Evolutionary conservation across 2,329 filamentous ascomycete species (phyloP), one percentile per base, ranked within the genome.

Genomic region (Cladobotryum protrusum): DNA sequence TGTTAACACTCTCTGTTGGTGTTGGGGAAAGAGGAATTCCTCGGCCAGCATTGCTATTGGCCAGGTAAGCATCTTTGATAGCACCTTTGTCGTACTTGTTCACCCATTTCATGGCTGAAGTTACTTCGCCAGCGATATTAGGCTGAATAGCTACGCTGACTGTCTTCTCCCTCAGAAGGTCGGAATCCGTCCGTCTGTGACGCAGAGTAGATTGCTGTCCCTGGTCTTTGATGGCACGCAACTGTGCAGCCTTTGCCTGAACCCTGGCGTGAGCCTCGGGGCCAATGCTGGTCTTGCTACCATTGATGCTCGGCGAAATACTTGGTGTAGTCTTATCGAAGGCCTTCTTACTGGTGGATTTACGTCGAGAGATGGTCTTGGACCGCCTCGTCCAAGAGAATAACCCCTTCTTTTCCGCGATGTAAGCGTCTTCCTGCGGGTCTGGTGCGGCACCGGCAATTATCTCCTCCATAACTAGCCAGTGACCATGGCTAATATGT

Each of bases 391-490:
- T 91, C 72, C 87, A 95, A 64, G 88, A 89, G 68, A 96, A 96
- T 59, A 93, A 88, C 37, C 89, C 82, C 72, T 96, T 96, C 79
- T 97, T 97, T 67, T 96, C 90, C 0, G 88, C 90, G 59, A 97
- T 89, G 59, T 96, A 95, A 1, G 90, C 90, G 43, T 87, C 89
- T 45, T 86, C 85, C 46, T 87, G 84, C 1, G 89, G 89, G 54
- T 92, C 89, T 3, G 88, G 83, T 3, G 89, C 89, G 12, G 93
- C 91, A 8, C 93, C 92, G 62, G 95, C 95, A 56, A 99, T 84
- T 69, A 96, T 89, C 69, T 99, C 93, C 68, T 99, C 93, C 72
- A 97, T 86, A 11, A 99, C 83, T 11, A 99, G 77, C 93, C 93
- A 99, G 55, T 85, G 86, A 18, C 89, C 89, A 48, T 83, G 81